Conservation (phyloP, 257 asterid genomes). For the Echites panduratus region DNA sequence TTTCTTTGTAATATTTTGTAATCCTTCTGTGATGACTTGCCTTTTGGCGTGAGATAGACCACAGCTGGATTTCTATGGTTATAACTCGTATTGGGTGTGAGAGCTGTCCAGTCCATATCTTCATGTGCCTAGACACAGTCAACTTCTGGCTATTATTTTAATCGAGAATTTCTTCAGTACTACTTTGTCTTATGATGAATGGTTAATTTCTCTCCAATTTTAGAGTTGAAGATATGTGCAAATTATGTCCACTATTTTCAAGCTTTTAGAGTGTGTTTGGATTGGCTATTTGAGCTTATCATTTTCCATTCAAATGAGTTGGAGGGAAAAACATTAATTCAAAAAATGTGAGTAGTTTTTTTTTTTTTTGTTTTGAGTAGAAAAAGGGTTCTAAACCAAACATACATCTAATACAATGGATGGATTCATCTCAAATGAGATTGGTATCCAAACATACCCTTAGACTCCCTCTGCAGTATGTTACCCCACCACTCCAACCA, state of each 20-base stretch:
- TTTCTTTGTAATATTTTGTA: neutral
- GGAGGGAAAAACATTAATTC: too few relatives aligned
- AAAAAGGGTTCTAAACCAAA: too few relatives aligned
- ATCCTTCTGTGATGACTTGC: neutral
- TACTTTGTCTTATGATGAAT: neutral
- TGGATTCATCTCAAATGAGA: too few relatives aligned
- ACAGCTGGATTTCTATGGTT: too few relatives aligned
- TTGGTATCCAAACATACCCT: too few relatives aligned
- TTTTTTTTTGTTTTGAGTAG: too few relatives aligned
- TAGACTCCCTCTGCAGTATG: neutral
- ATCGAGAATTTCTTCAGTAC: neutral
- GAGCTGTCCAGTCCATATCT: neutral
- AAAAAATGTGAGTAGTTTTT: too few relatives aligned
- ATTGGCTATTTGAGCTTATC: too few relatives aligned
- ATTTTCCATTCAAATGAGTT: too few relatives aligned
- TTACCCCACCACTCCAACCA: neutral
- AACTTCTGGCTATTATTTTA: neutral
- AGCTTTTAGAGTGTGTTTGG: neutral
- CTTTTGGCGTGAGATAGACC: neutral
- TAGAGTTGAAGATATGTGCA: neutral
- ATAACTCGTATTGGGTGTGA: neutral
- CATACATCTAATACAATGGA: too few relatives aligned
- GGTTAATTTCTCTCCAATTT: neutral
- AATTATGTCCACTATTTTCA: neutral
- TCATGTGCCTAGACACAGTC: neutral